These are phyloP conservation scores for Thalassiosira profunda DNA, from an alignment of 108 stramenopile species.

Conservation along the genomic window DNA sequence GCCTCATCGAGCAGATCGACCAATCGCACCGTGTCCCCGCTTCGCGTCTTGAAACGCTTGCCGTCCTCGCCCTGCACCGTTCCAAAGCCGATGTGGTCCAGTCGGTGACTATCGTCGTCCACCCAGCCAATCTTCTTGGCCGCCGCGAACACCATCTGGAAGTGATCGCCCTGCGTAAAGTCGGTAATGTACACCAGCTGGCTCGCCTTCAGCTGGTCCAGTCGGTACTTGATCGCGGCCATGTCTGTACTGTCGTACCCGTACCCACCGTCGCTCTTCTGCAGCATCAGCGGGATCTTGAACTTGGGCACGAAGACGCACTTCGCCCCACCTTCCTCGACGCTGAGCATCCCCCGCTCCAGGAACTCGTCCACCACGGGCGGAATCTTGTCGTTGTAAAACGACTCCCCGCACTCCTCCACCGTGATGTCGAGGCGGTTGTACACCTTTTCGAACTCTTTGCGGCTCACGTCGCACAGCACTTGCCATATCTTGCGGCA, in stretches of 20 bases:
- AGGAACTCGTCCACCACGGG: slow-evolving; percentile 93
- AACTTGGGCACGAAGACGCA: slow-evolving; percentile 90
- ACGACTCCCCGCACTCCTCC: slow-evolving; percentile 97
- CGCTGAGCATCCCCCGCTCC: slow-evolving; percentile 59
- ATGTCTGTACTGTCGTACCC: slow-evolving; percentile 99
- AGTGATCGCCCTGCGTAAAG: slow-evolving; percentile 96
- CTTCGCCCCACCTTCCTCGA: slow-evolving; percentile 95
- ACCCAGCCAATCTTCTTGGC: slow-evolving; percentile 95
- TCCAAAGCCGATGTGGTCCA: slow-evolving; percentile 99
- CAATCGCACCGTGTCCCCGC: slow-evolving; percentile 97
- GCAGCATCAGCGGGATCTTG: slow-evolving; percentile 96
- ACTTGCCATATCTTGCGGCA: slow-evolving; percentile 94
- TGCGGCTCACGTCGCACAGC: slow-evolving; percentile 93
- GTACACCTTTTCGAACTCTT: slow-evolving; percentile 98
- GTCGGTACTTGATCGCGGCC: slow-evolving; percentile 97
- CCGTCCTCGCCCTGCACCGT: slow-evolving; percentile 98
- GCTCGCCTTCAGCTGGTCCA: slow-evolving; percentile 74
- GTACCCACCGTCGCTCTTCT: slow-evolving; percentile 98
- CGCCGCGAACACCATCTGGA: slow-evolving; percentile 95
- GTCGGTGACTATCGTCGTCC: slow-evolving; percentile 57
- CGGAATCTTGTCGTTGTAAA: slow-evolving; percentile 99
- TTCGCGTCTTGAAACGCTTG: slow-evolving; percentile 98
- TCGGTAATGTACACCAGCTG: slow-evolving; percentile 98
- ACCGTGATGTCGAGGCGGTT: slow-evolving; percentile 93
- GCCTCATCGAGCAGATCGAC: slow-evolving; percentile 99